phyloP scores from a whole-genome alignment of 2,329 filamentous ascomycete genomes.

The Orbilia blumenaviensis region DNA sequence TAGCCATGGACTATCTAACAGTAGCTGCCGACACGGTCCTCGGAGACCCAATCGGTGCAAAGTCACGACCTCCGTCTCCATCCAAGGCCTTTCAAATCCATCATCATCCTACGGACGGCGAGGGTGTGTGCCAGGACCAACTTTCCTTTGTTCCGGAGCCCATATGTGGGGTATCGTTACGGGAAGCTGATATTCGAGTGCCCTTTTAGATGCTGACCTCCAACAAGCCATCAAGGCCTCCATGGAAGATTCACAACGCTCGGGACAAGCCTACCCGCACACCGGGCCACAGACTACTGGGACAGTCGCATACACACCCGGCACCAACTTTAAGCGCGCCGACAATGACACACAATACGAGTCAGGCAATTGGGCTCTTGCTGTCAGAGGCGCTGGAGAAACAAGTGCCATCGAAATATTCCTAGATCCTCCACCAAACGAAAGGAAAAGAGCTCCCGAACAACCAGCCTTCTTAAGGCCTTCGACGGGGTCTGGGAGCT shows the following conservation, averaged over 20 bases:
- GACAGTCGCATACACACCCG: slow-evolving; percentile 54
- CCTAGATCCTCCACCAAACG: slow-evolving; percentile 54
- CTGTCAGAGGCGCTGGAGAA: slow-evolving; percentile 42
- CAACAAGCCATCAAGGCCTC: slow-evolving; percentile 56
- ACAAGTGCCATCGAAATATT: slow-evolving; percentile 56
- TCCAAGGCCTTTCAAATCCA: slow-evolving; percentile 39
- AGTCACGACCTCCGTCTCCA: slow-evolving; percentile 47
- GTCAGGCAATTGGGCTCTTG: slow-evolving; percentile 55
- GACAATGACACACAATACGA: slow-evolving; percentile 55
- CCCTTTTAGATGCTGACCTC: slow-evolving; percentile 54
- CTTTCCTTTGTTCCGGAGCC: neutral
- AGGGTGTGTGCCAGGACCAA: slow-evolving; percentile 26
- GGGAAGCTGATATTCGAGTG: slow-evolving; percentile 13
- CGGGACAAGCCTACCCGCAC: slow-evolving; percentile 32
- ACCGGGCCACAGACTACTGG: slow-evolving; percentile 56
- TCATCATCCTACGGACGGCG: slow-evolving; percentile 31
- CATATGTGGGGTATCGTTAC: slow-evolving; percentile 10
- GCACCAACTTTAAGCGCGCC: slow-evolving; percentile 55
- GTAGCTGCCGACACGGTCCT: slow-evolving; percentile 27
- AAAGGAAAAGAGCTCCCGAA: slow-evolving; percentile 54
- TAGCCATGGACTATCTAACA: slow-evolving; percentile 27
- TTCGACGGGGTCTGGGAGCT: slow-evolving; percentile 50
- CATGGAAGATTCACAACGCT: slow-evolving; percentile 54
- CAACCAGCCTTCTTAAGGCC: slow-evolving; percentile 57
- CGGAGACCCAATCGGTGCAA: slow-evolving; percentile 41